Percentiles rank a stretch among this genome's conserved stretches.
phyloP scores from a whole-genome alignment of 2,329 filamentous ascomycete genomes.

The Trichoderma harzianum region DNA sequence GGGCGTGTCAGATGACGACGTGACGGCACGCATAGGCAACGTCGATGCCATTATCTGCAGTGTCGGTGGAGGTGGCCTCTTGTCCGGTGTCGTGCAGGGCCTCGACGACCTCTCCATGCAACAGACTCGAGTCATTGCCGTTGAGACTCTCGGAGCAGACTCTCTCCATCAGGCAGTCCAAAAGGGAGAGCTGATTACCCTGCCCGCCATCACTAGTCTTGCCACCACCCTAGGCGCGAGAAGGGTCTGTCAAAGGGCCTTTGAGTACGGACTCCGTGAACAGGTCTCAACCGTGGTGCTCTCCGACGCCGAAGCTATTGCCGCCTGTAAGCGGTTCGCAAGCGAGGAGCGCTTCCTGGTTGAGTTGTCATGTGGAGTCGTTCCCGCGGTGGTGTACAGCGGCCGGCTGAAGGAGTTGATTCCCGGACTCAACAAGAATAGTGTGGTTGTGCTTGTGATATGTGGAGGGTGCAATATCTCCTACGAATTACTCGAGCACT shows the following conservation, averaged over 20 bases:
- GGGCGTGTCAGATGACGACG: constrained; percentile 64
- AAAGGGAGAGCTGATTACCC: constrained; percentile 53
- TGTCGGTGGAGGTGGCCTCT: constrained; percentile 77
- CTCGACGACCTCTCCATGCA: constrained; percentile 36
- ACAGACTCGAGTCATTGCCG: constrained; percentile 55
- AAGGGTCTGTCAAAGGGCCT: constrained; percentile 55
- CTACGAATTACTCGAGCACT: constrained; percentile 29
- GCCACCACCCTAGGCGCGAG: constrained; percentile 68
- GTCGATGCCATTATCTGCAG: constrained; percentile 69
- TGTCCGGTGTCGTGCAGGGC: constrained; percentile 69
- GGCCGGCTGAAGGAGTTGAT: constrained; percentile 25
- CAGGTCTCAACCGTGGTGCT: constrained; percentile 28
- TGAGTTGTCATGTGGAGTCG: constrained; percentile 30
- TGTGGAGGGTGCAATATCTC: constrained; percentile 35
- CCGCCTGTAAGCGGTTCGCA: constrained; percentile 28
- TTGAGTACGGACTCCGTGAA: constrained; percentile 29
- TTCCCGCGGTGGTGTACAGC: constrained; percentile 30
- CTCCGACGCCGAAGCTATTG: constrained; percentile 28
- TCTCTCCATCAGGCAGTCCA: constrained; percentile 57
- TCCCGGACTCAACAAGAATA: constrained; percentile 24
- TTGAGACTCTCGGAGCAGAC: constrained; percentile 71
- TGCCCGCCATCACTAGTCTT: constrained; percentile 66
- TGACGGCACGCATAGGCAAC: constrained; percentile 41
- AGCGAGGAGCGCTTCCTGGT: constrained; percentile 31
- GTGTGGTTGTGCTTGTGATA: constrained; percentile 30